Conservation (phyloP, 345 rosid genomes). For the Eucalyptus sideroxylon region DNA sequence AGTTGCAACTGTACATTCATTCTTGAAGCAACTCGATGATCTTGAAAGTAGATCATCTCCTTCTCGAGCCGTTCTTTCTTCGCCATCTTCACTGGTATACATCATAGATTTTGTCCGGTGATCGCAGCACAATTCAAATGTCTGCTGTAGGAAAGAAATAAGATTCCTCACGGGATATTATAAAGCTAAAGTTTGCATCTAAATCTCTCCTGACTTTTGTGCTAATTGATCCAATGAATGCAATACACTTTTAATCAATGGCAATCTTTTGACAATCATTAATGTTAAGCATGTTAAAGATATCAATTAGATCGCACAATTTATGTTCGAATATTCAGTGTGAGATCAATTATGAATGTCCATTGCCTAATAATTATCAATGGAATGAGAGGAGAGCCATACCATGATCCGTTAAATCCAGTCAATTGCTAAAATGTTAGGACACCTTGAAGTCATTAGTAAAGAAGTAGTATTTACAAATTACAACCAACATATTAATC, state of each 20-base stretch:
- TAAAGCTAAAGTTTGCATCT: not conserved
- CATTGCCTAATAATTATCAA: not conserved
- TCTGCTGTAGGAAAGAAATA: not conserved
- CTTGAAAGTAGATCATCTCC: not conserved
- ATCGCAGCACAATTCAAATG: not conserved
- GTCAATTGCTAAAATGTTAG: not conserved
- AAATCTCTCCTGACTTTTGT: not conserved
- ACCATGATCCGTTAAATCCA: fast-evolving
- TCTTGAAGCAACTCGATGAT: not conserved
- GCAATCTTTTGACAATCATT: not conserved
- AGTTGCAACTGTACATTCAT: not conserved
- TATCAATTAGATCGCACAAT: not conserved
- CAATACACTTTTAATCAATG: not conserved
- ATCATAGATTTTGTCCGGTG: not conserved
- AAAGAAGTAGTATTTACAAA: not conserved
- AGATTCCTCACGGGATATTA: not conserved
- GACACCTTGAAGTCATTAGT: not conserved
- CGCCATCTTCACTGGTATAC: not conserved
- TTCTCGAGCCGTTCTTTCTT: not conserved
- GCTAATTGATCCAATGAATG: not conserved
- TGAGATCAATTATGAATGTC: not conserved
- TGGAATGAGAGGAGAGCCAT: not conserved
- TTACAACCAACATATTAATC: not conserved
- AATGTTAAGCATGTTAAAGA: not conserved
- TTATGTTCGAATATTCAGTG: not conserved